These are phyloP conservation scores for Trypanosoma boissoni DNA, from an alignment of 208 protist genomes.

Conservation along the genomic window DNA sequence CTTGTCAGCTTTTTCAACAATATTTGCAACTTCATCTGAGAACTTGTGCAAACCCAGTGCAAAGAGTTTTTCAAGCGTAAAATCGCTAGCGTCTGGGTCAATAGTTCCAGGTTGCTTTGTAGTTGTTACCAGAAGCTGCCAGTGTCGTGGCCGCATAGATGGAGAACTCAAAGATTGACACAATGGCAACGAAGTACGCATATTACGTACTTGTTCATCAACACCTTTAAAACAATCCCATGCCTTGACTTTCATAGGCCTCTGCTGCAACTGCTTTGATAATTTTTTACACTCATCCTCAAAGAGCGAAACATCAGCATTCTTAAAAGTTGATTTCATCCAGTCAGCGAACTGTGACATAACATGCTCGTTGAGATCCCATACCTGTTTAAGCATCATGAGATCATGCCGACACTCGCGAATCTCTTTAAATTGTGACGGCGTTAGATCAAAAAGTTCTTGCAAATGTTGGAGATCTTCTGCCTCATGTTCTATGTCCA, in stretches of 20 bases:
- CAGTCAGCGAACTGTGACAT: constrained; percentile 92
- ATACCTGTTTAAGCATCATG: constrained; percentile 92
- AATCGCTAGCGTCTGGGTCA: constrained; percentile 86
- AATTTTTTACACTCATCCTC: constrained; percentile 95
- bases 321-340: constrained; percentile 94
- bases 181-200: constrained; percentile 92
- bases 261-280: constrained; percentile 90
- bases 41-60: constrained; percentile 96
- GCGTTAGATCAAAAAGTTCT: constrained; percentile 93
- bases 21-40: constrained; percentile 95
- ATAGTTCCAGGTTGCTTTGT: constrained; percentile 90
- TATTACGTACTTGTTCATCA: constrained; percentile 93
- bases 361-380: constrained; percentile 93
- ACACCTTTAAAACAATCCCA: constrained; percentile 94
- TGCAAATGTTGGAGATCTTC: constrained; percentile 89
- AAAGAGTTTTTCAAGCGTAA: constrained; percentile 95
- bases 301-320: constrained; percentile 89
- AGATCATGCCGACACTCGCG: constrained; percentile 90
- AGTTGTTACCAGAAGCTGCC: constrained; percentile 93
- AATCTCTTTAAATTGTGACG: constrained; percentile 92
- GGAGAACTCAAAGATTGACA: constrained; percentile 92
- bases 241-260: constrained; percentile 92
- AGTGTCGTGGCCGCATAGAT: constrained; percentile 96
- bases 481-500: constrained; percentile 86
- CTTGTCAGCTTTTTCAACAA: constrained; percentile 97